Conservation (phyloP, 2,329 filamentous ascomycete species). For the Penicillium crustosum region DNA sequence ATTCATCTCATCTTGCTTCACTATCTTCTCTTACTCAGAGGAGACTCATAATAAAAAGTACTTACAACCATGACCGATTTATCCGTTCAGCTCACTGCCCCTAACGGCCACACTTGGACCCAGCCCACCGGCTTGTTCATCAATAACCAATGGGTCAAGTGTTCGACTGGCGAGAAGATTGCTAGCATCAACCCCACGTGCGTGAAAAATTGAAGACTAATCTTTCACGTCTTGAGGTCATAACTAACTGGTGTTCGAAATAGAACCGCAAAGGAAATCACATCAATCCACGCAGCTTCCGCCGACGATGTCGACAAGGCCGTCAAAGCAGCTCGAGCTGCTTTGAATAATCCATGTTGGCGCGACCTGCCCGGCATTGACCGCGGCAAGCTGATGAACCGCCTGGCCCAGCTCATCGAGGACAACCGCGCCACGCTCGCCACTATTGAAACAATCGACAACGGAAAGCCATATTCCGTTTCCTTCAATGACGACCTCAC, state of each 20-base stretch:
- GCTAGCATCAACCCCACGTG: constrained; percentile 38
- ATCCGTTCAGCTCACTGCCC: constrained; percentile 38
- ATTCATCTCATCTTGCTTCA: neutral
- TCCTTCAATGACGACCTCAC: constrained; percentile 26
- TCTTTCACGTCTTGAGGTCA: neutral
- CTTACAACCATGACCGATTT: constrained; percentile 26
- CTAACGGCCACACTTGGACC: constrained; percentile 40
- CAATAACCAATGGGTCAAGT: constrained; percentile 46
- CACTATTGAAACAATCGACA: constrained; percentile 71
- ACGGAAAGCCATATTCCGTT: constrained; percentile 57
- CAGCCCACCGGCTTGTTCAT: constrained; percentile 47
- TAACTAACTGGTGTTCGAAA: neutral
- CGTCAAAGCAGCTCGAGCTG: constrained; percentile 34
- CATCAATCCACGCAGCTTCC: constrained; percentile 33
- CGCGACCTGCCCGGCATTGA: constrained; percentile 47
- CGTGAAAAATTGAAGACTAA: neutral
- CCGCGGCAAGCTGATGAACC: constrained; percentile 64
- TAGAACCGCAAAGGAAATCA: constrained; percentile 32
- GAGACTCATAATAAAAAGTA: neutral
- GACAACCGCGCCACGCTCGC: constrained; percentile 59
- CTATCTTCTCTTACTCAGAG: constrained; percentile 5
- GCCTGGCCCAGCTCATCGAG: constrained; percentile 63
- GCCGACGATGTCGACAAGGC: constrained; percentile 36
- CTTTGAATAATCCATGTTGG: constrained; percentile 33
- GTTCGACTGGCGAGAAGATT: constrained; percentile 39